A percentile compares a stretch with the other conserved stretches of the same genome.
Conservation (phyloP, 2,329 filamentous ascomycete genomes). For the Periconia digitata region DNA sequence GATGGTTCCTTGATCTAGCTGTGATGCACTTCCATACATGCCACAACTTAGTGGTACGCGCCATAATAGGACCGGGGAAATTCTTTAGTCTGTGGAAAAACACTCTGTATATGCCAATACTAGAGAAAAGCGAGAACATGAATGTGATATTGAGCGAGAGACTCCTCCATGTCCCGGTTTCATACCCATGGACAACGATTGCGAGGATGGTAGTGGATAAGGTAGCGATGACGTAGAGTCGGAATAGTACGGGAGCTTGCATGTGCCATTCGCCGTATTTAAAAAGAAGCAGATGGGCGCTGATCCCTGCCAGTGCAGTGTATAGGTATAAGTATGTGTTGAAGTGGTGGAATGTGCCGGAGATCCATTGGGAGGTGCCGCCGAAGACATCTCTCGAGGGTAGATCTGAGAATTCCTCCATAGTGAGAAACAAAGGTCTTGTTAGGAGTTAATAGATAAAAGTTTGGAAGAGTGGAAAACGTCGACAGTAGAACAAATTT, state of each 20-base stretch:
- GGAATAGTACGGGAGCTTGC: background rate
- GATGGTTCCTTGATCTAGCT: background rate
- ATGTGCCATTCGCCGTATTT: background rate
- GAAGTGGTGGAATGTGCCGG: background rate
- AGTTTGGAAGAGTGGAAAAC: no score
- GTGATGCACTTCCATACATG: conserved; percentile 3
- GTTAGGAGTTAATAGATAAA: no score
- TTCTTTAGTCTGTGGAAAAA: conserved; percentile 7
- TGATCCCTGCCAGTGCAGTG: background rate
- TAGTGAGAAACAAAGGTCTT: no score
- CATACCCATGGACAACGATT: background rate
- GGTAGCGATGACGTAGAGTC: background rate
- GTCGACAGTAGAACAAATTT: no score
- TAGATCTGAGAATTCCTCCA: no score
- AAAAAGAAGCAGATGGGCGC: background rate
- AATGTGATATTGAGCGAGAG: background rate
- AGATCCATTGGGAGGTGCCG: background rate
- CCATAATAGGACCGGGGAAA: conserved; percentile 5
- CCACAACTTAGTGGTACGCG: conserved; percentile 7
- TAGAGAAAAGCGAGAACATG: background rate
- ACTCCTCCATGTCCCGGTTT: background rate
- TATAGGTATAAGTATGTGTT: background rate
- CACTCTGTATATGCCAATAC: background rate
- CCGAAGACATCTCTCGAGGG: no score
- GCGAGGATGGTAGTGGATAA: background rate